A percentile compares a stretch with the other conserved stretches of the same genome.
These are phyloP conservation scores for Phytopythium kandeliae DNA, from an alignment of 352 stramenopile genomes.

Conservation along the genomic window DNA sequence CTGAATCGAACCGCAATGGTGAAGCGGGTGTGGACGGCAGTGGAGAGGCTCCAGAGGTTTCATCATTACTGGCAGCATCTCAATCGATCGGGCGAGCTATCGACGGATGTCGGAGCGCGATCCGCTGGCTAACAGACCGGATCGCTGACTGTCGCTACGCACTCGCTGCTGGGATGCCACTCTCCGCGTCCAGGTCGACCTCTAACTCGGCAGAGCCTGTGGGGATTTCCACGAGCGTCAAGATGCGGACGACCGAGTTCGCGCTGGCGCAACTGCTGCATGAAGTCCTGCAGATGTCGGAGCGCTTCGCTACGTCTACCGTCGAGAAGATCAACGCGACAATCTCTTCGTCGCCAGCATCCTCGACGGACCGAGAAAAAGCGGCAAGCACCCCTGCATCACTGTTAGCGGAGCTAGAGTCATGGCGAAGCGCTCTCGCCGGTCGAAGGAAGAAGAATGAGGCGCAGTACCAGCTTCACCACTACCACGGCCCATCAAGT, in stretches of 20 bases:
- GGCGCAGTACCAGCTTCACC: slow-evolving; percentile 27
- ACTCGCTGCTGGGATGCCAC: background rate
- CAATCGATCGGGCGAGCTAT: slow-evolving; percentile 20
- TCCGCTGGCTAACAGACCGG: slow-evolving; percentile 39
- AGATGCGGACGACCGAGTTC: slow-evolving; percentile 37
- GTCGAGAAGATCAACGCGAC: background rate
- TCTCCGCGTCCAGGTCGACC: background rate
- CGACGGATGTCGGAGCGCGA: slow-evolving; percentile 25
- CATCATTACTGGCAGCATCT: background rate
- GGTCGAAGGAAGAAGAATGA: slow-evolving; percentile 15
- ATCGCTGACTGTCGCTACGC: slow-evolving; percentile 20
- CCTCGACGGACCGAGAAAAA: background rate
- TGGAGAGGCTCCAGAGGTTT: background rate
- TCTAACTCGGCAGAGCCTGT: slow-evolving; percentile 12
- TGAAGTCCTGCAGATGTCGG: slow-evolving; percentile 25
- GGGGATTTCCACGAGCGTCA: slow-evolving; percentile 6
- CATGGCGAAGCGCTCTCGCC: background rate
- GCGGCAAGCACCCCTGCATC: background rate
- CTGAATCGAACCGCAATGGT: no score
- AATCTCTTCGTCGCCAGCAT: background rate
- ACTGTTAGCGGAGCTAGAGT: background rate
- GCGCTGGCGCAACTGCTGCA: slow-evolving; percentile 46
- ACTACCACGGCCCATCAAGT: background rate
- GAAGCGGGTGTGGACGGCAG: background rate
- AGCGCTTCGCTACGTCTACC: slow-evolving; percentile 2